Evolutionary conservation across 768 basidiomycete species (phyloP), one percentile per base, ranked within the genome.

Genomic region (Mycena galopus): DNA sequence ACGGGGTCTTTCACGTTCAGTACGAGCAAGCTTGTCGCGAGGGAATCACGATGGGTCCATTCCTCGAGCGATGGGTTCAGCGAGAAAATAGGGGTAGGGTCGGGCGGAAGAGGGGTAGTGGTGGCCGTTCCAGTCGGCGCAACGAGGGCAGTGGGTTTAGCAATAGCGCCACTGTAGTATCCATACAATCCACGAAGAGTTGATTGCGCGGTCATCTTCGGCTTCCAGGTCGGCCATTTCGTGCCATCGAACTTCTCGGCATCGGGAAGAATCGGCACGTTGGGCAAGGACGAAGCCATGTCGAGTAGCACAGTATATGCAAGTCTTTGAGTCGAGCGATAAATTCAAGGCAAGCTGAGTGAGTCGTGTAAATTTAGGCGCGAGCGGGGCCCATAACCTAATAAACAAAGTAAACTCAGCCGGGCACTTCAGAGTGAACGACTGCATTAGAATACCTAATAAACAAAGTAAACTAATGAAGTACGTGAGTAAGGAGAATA

Each of bases 1-100:
- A 35, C 33, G 7, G 33, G 33, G 51, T 80, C 77, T 39, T 78
- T 77, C 47, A 73, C 72, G 61, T 80, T 80, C 39, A 76, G 68
- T 16, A 76, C 55, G 32, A 80, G 66, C 5, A 50, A 8, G 16
- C 21, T 23, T 0, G 78, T 44, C 12, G 75, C 65, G 71, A 77
- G 75, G 0, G 73, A 75, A 39, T 81, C 76, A 3, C 75, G 62
- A 10, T 67, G 58, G 4, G 69, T 65, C 78, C 76, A 81, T 32
- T 81, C 75, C 0, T 76, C 71, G 16, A 25, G 4, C 1, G 73
- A 70, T 3, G 80, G 80, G 17, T 30, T 58, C 1, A 10, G 30
- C 0, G 73, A 77, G n/a, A 27, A 57, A 67, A 74, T 71, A n/a
- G 30, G 58, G 35, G 73, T 77, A 37, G 73, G 60, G 3, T 64